Conservation (phyloP, 805 yeast species). For the Myxozyma neotropica region DNA sequence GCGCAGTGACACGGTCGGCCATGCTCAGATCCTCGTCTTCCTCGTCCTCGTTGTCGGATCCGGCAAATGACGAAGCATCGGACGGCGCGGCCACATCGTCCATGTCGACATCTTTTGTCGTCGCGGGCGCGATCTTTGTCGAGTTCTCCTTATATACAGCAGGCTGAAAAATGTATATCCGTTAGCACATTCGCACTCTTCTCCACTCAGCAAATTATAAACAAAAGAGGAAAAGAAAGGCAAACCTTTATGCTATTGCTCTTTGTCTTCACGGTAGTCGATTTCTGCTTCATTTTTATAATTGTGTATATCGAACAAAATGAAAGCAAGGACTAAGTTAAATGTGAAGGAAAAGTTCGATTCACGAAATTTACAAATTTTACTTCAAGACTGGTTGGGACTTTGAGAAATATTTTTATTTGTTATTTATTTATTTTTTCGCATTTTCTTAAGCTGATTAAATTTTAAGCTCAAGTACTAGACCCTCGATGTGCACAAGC, state of each 20-base stretch:
- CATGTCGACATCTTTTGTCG: slow-evolving; percentile 39
- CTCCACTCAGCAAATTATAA: neutral
- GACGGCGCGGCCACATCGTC: slow-evolving; percentile 23
- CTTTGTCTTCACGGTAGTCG: slow-evolving; percentile 20
- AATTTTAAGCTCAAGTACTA: neutral
- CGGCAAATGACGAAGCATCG: slow-evolving; percentile 30
- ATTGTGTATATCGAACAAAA: neutral
- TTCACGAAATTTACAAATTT: neutral
- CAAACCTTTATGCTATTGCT: slow-evolving; percentile 15
- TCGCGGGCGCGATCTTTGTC: slow-evolving; percentile 44
- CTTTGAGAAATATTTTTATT: neutral
- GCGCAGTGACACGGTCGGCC: slow-evolving; percentile 47
- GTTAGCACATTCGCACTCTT: neutral
- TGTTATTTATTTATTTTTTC: neutral
- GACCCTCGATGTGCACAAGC: neutral
- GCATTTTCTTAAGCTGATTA: neutral
- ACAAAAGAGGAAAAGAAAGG: neutral
- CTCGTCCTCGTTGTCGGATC: slow-evolving; percentile 45
- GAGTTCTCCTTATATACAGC: slow-evolving; percentile 41
- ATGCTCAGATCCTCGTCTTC: slow-evolving; percentile 52
- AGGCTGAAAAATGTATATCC: neutral
- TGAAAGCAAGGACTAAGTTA: too few species aligned
- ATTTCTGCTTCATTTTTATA: slow-evolving; percentile 4
- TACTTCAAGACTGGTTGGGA: neutral
- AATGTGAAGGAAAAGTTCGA: too few species aligned